These are phyloP conservation scores for Lepidium africanum DNA, from an alignment of 345 rosid species.

Conservation along the genomic window DNA sequence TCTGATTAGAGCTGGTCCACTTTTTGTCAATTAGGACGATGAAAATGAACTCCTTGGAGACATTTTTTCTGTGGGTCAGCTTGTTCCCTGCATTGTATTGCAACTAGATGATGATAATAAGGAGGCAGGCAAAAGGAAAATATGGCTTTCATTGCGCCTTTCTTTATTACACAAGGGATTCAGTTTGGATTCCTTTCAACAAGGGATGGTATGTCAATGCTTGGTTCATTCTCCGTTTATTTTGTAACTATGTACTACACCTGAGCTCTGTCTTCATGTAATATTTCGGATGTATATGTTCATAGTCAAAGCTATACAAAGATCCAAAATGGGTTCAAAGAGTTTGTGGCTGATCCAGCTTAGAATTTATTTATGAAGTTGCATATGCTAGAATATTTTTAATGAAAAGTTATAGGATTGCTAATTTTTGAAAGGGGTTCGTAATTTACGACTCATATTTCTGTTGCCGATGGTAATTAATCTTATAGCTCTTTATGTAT, in stretches of 20 bases:
- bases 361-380: neutral
- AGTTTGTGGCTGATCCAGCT: neutral
- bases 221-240: slow-evolving; percentile 14
- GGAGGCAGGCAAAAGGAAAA: slow-evolving; percentile 65
- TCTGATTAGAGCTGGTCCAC: slow-evolving; percentile 2
- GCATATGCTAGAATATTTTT: neutral
- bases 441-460: neutral
- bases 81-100: slow-evolving; percentile 82
- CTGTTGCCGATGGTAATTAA: neutral
- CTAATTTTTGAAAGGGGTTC: neutral
- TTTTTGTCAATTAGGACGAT: slow-evolving; percentile 39
- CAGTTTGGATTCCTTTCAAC: slow-evolving; percentile 67
- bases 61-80: slow-evolving; percentile 60
- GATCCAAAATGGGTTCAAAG: neutral
- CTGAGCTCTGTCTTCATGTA: neutral
- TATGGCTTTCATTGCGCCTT: slow-evolving; percentile 86
- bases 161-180: slow-evolving; percentile 71
- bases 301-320: neutral
- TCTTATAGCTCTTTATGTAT: neutral
- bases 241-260: neutral
- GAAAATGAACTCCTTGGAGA: slow-evolving; percentile 47
- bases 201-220: slow-evolving; percentile 71
- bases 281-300: neutral
- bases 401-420: neutral
- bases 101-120: slow-evolving; percentile 76